Base-by-base conservation (phyloP, 257 asterid genomes). In the Cruciata laevipes region DNA sequence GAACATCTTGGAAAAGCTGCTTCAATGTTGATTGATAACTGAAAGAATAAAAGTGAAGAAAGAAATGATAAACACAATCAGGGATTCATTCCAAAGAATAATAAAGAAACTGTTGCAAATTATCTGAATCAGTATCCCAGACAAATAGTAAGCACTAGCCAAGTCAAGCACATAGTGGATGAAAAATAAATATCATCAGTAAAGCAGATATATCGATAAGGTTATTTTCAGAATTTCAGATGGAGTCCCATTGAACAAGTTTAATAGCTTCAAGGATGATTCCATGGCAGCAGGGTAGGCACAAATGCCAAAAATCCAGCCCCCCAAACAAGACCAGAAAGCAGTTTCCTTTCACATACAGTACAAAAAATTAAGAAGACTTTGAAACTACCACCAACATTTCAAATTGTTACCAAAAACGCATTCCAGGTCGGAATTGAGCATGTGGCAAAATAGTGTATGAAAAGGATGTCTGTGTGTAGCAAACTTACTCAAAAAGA, bases 21-120 rank as follows among this genome's bases (percentile, higher is more conserved):
- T 88, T 90, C 77, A 94, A 62, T 44, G 99, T 94, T 75, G 99
- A 85, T 77, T 94, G 97, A 70, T 90, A 94, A 85, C 99, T 94
- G 84, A 75, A 70, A 71, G 59, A 13, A 52, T 31, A 1, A 42
- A 61, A 31, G 3, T 21, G 12, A 49, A 65, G 12, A 68, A 64
- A 20, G 65, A 44, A 35, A 64, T 42, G 40, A n/a, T 12, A 35
- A 66, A 51, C 23, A 52, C 5, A 27, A 18, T 14, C 6, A 16
- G 1, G 27, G 53, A 33, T 18, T 13, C 35, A 17, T 51, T 30
- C 7, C 56, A 76, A 17, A 40, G 31, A 64, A 47, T 27, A 27
- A 0, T 10, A 57, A 24, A 31, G 56, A 64, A 61, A 3, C 13
- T 23, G 30, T 20, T 38, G 52, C 61, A 35, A n/a, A 12, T 44